phyloP scores from a whole-genome alignment of 2,329 filamentous ascomycete genomes.

The Ophiocordyceps camponoti-floridani region DNA sequence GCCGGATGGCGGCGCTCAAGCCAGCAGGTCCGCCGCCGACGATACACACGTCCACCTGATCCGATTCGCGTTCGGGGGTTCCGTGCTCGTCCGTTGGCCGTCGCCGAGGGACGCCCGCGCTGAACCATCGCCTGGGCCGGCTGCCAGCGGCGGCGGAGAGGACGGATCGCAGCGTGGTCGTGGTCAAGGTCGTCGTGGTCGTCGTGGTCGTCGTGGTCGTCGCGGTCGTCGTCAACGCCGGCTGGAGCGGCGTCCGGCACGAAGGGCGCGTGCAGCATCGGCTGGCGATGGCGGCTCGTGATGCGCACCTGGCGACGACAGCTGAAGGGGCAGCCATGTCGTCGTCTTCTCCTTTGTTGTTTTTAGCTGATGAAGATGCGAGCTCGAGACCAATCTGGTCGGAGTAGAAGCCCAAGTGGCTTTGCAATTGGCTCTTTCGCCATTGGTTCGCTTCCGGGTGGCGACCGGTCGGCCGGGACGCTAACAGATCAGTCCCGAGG shows the following conservation, averaged over 20 bases:
- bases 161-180: too few relatives aligned
- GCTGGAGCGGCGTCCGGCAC: not conserved
- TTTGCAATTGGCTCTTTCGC: not conserved
- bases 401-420: too few relatives aligned
- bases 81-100: constrained; percentile 14
- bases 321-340: constrained; percentile 7
- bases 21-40: constrained; percentile 92
- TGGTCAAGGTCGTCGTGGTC: not conserved
- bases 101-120: constrained; percentile 18
- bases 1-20: constrained; percentile 75
- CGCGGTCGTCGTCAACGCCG: constrained; percentile 9
- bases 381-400: not conserved
- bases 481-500: not conserved
- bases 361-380: not conserved
- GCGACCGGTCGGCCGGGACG: not conserved
- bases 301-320: constrained; percentile 18
- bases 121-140: not conserved
- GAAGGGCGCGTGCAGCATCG: constrained; percentile 6
- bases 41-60: constrained; percentile 93
- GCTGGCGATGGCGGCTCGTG: constrained; percentile 15
- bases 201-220: not conserved
- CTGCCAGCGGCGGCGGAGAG: not conserved
- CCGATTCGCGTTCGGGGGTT: constrained; percentile 66
- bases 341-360: not conserved
- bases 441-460: not conserved